Evolutionary conservation across 306 rosid species (phyloP).

Genomic region (Echinosophora koreensis): DNA sequence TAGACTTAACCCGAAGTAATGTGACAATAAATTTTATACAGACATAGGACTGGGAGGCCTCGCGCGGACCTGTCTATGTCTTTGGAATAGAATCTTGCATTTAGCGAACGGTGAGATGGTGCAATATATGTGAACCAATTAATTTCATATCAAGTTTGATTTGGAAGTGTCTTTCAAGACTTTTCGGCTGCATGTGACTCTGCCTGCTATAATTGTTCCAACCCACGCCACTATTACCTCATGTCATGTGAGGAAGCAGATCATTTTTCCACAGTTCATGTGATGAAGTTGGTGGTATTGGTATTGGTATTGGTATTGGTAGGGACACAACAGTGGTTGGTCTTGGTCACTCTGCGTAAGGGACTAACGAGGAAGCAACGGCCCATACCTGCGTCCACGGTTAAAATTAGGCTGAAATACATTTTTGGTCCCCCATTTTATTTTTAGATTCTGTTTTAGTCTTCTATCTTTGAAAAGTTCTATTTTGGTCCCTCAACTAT

Average conservation of each 20-base stretch:
- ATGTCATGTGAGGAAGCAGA: constrained; percentile 14
- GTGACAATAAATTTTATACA: not conserved
- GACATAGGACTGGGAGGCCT: not conserved
- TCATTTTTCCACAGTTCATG: not conserved
- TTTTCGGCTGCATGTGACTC: constrained; percentile 37
- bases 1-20: not conserved
- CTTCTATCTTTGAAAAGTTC: too few species aligned
- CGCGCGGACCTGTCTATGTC: not conserved
- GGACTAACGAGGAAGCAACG: constrained; percentile 1
- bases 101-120: not conserved
- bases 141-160: not conserved
- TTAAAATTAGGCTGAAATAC: too few species aligned
- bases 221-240: not conserved
- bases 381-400: not conserved
- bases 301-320: too few species aligned
- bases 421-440: too few species aligned
- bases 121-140: constrained; percentile 34
- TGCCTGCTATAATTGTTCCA: not conserved
- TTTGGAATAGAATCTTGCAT: constrained; percentile 5
- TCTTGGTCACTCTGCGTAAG: constrained; percentile 14
- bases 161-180: constrained; percentile 17
- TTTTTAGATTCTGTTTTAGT: too few species aligned
- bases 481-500: too few species aligned
- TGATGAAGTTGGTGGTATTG: not conserved
- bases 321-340: not conserved